These are phyloP conservation scores for Closterium sp. DNA, from an alignment of 139 green algal species.

Conservation along the genomic window DNA sequence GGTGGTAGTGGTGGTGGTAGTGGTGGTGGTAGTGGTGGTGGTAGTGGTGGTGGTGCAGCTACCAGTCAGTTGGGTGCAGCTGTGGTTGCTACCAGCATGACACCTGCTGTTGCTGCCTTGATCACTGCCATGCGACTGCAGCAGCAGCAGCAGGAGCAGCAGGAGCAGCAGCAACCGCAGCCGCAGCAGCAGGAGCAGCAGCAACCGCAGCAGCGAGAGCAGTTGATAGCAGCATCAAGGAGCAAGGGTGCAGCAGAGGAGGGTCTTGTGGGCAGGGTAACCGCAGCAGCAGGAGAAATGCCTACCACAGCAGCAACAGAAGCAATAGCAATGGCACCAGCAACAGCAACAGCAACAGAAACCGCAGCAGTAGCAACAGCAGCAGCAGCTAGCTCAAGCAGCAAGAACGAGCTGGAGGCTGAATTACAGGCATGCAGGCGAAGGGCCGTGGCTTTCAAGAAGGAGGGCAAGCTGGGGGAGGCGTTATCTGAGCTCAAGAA, in stretches of 20 bases:
- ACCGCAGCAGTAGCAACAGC: background rate
- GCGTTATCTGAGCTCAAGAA: background rate
- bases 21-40: no score
- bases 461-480: background rate
- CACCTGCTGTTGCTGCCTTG: no score
- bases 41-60: no score
- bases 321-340: background rate
- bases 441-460: background rate
- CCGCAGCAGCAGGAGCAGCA: background rate
- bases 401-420: background rate
- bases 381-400: background rate
- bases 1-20: no score
- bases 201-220: background rate
- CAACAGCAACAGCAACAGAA: background rate
- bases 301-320: background rate
- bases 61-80: no score
- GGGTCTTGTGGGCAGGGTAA: no score
- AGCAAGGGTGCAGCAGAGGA: no score
- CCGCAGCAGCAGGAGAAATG: background rate
- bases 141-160: no score
- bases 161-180: background rate
- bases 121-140: no score
- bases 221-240: background rate
- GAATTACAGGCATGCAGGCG: background rate
- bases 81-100: no score